phyloP scores from a whole-genome alignment of 768 basidiomycete species.

The Psilocybe subaeruginosa region DNA sequence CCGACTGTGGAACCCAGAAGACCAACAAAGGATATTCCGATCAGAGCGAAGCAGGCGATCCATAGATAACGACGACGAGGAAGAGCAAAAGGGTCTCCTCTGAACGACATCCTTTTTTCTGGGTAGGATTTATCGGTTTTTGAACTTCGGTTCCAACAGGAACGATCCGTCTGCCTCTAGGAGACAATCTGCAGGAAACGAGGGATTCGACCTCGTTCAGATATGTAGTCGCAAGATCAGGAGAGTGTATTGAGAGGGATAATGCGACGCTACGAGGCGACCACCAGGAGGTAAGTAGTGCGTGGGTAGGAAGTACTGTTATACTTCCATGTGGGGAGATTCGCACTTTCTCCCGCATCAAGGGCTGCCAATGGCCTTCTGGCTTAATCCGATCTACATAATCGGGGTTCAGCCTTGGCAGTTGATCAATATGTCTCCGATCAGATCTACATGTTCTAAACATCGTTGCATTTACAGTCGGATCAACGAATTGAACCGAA shows the following conservation, averaged over 20 bases:
- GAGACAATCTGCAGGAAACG: background rate
- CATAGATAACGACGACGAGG: conserved; percentile 15
- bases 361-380: background rate
- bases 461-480: background rate
- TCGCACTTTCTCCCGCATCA: background rate
- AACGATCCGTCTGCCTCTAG: background rate
- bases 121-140: background rate
- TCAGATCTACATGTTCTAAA: background rate
- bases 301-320: background rate
- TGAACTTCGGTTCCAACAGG: background rate
- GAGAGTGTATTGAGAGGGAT: background rate
- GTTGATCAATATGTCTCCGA: conserved; percentile 1
- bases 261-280: background rate
- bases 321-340: background rate
- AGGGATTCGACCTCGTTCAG: background rate
- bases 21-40: conserved; percentile 16
- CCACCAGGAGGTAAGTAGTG: background rate
- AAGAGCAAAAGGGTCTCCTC: conserved; percentile 6
- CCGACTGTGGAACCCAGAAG: conserved; percentile 18
- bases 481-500: background rate
- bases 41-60: conserved; percentile 18
- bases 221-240: too few species aligned
- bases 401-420: background rate
- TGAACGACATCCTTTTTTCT: conserved; percentile 2
- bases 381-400: background rate